A percentile compares a stretch with the other conserved stretches of the same genome.
Evolutionary conservation across 2,329 filamentous ascomycete species (phyloP).

Genomic region (Fusarium sp.): DNA sequence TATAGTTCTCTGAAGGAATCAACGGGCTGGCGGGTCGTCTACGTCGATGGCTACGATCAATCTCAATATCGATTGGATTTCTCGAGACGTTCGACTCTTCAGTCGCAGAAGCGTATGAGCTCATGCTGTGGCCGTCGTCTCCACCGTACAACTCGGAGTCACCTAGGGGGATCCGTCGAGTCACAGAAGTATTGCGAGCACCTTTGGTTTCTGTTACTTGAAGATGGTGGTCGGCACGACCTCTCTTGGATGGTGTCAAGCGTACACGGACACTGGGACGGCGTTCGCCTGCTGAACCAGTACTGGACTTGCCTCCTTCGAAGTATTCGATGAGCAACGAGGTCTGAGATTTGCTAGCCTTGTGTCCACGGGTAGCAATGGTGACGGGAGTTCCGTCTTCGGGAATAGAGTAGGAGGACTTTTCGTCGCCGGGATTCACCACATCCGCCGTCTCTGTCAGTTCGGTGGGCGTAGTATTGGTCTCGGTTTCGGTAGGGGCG

Average conservation of each 20-base stretch:
- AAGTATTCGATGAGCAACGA: constrained; percentile 96
- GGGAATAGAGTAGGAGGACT: constrained; percentile 83
- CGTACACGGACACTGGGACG: constrained; percentile 85
- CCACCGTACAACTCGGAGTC: constrained; percentile 61
- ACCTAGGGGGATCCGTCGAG: constrained; percentile 68
- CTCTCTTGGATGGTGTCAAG: constrained; percentile 83
- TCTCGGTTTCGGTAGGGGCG: constrained; percentile 83
- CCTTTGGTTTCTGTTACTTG: constrained; percentile 88
- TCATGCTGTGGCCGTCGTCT: constrained; percentile 77
- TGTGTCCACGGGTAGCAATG: constrained; percentile 82
- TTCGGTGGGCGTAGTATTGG: constrained; percentile 74
- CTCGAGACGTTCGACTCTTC: constrained; percentile 84
- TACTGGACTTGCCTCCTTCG: constrained; percentile 78
- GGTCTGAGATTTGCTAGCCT: constrained; percentile 80
- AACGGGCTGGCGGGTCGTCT: constrained; percentile 78
- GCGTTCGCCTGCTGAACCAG: constrained; percentile 71
- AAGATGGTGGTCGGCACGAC: constrained; percentile 78
- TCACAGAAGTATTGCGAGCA: constrained; percentile 75
- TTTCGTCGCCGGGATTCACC: constrained; percentile 77
- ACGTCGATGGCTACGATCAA: constrained; percentile 73
- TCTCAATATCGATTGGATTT: constrained; percentile 91
- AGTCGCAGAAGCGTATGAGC: constrained; percentile 83
- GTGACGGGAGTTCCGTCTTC: constrained; percentile 93
- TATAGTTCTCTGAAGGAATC: constrained; percentile 74
- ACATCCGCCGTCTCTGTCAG: constrained; percentile 69